phyloP scores from a whole-genome alignment of 73 alveolate genomes.

The Effrenium voratum region DNA sequence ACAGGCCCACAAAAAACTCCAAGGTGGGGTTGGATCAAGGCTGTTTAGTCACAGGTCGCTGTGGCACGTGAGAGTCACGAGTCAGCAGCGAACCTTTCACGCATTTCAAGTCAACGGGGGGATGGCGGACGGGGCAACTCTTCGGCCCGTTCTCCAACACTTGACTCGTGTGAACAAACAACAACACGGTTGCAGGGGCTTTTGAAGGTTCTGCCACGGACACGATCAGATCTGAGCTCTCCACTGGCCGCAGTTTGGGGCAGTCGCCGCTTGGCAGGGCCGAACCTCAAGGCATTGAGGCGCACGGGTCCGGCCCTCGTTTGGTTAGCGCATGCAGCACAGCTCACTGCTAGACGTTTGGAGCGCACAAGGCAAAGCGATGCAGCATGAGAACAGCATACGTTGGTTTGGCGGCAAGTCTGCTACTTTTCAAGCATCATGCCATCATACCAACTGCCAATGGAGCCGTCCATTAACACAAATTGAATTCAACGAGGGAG shows the following conservation, averaged over 20 bases:
- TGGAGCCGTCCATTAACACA: too few relatives aligned
- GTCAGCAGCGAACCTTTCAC: not conserved
- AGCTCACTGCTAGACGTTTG: too few relatives aligned
- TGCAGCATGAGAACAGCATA: not conserved
- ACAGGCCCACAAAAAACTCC: too few relatives aligned
- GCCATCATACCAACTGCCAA: not conserved
- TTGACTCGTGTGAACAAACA: not conserved
- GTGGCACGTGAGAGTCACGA: not conserved
- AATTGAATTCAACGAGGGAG: too few relatives aligned
- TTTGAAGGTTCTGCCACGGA: not conserved
- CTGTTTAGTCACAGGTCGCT: not conserved
- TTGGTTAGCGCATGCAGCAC: not conserved
- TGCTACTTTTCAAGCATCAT: too few relatives aligned
- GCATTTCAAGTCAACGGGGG: not conserved
- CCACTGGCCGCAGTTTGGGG: conserved; percentile 85
- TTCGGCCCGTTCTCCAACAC: not conserved
- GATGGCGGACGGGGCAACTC: not conserved
- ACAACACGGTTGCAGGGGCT: not conserved
- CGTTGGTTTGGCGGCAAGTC: not conserved
- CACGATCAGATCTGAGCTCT: not conserved
- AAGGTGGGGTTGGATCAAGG: too few relatives aligned
- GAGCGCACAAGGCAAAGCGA: not conserved
- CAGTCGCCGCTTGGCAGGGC: conserved; percentile 71
- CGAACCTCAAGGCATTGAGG: not conserved
- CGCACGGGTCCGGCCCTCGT: too few relatives aligned